Conservation (phyloP, 2,329 filamentous ascomycete genomes). For the Verruconis gallopava region DNA sequence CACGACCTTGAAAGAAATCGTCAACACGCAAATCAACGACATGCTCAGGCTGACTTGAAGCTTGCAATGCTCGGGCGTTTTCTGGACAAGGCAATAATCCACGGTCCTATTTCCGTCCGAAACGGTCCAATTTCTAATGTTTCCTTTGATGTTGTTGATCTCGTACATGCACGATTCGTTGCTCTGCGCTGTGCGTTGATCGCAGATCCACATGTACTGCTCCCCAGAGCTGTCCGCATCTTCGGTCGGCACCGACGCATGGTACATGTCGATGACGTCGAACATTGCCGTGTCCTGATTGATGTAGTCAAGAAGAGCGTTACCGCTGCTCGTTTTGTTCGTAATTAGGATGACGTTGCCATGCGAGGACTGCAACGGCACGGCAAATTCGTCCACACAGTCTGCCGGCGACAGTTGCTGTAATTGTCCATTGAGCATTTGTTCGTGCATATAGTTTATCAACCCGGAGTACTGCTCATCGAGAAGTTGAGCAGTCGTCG, state of each 20-base stretch:
- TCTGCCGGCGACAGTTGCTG: slow-evolving; percentile 4
- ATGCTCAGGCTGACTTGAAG: slow-evolving; percentile 18
- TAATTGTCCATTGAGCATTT: slow-evolving; percentile 2
- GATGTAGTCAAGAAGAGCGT: background rate
- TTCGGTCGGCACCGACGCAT: slow-evolving; percentile 6
- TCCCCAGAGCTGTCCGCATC: slow-evolving; percentile 4
- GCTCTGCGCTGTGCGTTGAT: slow-evolving; percentile 1
- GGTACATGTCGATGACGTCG: slow-evolving; percentile 9
- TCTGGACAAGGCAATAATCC: slow-evolving; percentile 17
- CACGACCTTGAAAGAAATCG: slow-evolving; percentile 16
- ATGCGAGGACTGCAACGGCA: slow-evolving; percentile 4
- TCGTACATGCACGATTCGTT: slow-evolving; percentile 9
- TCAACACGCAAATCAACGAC: slow-evolving; percentile 16
- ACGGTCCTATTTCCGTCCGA: slow-evolving; percentile 11
- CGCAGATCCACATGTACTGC: slow-evolving; percentile 11
- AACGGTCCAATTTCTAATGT: slow-evolving; percentile 9
- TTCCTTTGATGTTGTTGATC: slow-evolving; percentile 4
- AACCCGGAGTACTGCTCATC: background rate
- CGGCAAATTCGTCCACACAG: slow-evolving; percentile 8
- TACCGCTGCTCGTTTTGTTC: slow-evolving; percentile 1
- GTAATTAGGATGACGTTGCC: slow-evolving; percentile 9
- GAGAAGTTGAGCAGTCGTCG: background rate
- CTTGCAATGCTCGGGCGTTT: slow-evolving; percentile 14
- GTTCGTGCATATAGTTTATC: background rate
- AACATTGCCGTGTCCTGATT: background rate